Evolutionary conservation across 768 basidiomycete species (phyloP).

Genomic region (Asterophora lycoperdoides): DNA sequence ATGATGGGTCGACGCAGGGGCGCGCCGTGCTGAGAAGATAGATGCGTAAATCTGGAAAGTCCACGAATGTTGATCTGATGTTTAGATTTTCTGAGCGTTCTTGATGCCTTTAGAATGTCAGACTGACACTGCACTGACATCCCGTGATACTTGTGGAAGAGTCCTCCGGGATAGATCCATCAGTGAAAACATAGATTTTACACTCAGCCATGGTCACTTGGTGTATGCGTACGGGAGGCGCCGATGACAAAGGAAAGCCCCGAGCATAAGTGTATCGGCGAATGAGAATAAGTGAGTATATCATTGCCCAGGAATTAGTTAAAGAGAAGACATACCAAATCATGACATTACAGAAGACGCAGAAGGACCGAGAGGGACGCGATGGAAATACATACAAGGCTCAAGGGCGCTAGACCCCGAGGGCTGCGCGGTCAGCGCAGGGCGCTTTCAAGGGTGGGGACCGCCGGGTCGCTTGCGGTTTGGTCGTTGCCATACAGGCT

Average conservation of each 20-base stretch:
- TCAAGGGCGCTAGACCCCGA: neutral
- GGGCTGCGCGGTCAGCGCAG: neutral
- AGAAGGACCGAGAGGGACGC: neutral
- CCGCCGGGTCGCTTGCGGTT: neutral
- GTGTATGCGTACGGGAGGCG: neutral
- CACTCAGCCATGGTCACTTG: neutral
- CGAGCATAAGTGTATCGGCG: neutral
- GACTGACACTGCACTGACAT: neutral
- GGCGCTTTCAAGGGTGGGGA: neutral
- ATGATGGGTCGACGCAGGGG: slow-evolving; percentile 4
- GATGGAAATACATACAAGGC: neutral
- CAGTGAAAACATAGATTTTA: neutral
- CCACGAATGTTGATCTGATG: neutral
- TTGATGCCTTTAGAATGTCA: neutral
- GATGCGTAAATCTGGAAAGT: neutral
- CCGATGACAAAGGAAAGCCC: neutral
- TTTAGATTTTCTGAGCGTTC: neutral
- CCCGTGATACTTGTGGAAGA: neutral
- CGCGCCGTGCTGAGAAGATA: neutral
- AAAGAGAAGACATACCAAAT: no score
- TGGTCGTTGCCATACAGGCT: neutral
- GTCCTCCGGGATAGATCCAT: neutral
- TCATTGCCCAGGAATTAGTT: neutral
- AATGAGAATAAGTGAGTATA: neutral
- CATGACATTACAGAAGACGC: neutral